These are phyloP conservation scores for Neofusicoccum parvum DNA, from an alignment of 2,329 filamentous ascomycete genomes.

Conservation along the genomic window DNA sequence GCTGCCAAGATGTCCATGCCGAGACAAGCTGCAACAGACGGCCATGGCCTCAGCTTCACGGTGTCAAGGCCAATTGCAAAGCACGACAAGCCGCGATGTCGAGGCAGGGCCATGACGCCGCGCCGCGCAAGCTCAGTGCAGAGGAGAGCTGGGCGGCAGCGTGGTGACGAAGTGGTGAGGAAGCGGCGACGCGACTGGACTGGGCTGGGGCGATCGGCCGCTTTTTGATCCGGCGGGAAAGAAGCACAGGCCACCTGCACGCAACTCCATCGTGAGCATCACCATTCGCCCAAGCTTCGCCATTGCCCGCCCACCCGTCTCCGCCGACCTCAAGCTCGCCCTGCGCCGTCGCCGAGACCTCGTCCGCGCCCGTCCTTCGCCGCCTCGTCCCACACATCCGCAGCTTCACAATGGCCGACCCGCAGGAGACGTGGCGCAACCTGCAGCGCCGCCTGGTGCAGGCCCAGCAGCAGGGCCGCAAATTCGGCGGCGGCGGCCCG, in stretches of 20 bases:
- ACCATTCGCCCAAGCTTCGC: neutral
- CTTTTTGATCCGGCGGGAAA: constrained; percentile 11
- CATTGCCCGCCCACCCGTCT: constrained; percentile 3
- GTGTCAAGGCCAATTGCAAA: neutral
- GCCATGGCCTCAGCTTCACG: too few relatives aligned
- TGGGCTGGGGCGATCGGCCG: neutral
- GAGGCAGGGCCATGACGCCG: neutral
- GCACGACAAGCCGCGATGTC: neutral
- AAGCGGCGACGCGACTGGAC: neutral
- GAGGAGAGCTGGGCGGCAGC: neutral
- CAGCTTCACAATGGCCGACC: constrained; percentile 44
- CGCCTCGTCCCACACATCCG: neutral
- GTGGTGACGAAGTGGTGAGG: neutral
- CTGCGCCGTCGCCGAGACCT: neutral
- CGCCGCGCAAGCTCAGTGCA: too few relatives aligned
- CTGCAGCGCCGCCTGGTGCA: constrained; percentile 62
- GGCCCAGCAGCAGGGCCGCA: constrained; percentile 48
- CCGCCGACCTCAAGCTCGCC: neutral
- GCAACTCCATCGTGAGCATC: constrained; percentile 7
- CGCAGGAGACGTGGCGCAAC: constrained; percentile 67
- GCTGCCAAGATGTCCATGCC: neutral
- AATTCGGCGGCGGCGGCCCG: constrained; percentile 40
- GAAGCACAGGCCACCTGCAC: neutral
- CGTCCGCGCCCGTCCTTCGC: neutral
- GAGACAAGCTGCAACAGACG: neutral